Conservation (phyloP, 352 stramenopile genomes). For the Phytophthora quininea region DNA sequence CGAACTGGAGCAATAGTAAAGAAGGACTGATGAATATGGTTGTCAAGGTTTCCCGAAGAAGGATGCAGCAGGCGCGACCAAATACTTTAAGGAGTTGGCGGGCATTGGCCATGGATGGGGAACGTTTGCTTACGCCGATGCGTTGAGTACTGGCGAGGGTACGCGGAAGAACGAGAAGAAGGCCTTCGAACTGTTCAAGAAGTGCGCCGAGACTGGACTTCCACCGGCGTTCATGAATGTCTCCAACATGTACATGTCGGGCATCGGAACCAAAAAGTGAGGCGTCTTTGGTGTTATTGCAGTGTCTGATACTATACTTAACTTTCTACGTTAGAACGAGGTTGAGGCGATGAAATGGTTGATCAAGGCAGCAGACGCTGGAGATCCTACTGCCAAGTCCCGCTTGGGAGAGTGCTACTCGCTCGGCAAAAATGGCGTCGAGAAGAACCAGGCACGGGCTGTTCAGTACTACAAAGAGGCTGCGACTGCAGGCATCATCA, state of each 20-base stretch:
- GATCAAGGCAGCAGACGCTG: conserved; percentile 72
- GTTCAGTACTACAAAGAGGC: conserved; percentile 78
- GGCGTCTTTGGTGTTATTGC: not conserved
- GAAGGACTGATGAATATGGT: not conserved
- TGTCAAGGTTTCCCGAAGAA: conserved; percentile 58
- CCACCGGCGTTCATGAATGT: conserved; percentile 83
- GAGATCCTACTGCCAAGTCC: conserved; percentile 78
- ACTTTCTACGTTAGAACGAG: conserved; percentile 53
- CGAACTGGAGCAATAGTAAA: conserved; percentile 1
- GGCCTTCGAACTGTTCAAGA: conserved; percentile 80
- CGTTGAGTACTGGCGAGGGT: conserved; percentile 75
- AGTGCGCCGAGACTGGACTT: conserved; percentile 64
- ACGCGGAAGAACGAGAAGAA: conserved; percentile 77
- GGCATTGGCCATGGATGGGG: conserved; percentile 72
- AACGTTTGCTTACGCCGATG: conserved; percentile 82
- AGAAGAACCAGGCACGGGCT: conserved; percentile 56
- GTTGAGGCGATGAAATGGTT: conserved; percentile 73
- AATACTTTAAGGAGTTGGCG: conserved; percentile 79
- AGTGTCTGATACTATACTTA: not conserved
- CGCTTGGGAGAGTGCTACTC: conserved; percentile 77
- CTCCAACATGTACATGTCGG: conserved; percentile 81
- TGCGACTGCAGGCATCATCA: conserved; percentile 56
- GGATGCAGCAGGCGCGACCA: conserved; percentile 55
- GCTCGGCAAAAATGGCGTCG: conserved; percentile 56
- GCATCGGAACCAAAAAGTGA: conserved; percentile 76